Evolutionary conservation across 768 basidiomycete genomes (phyloP).

Genomic region (Suillus alpinus): DNA sequence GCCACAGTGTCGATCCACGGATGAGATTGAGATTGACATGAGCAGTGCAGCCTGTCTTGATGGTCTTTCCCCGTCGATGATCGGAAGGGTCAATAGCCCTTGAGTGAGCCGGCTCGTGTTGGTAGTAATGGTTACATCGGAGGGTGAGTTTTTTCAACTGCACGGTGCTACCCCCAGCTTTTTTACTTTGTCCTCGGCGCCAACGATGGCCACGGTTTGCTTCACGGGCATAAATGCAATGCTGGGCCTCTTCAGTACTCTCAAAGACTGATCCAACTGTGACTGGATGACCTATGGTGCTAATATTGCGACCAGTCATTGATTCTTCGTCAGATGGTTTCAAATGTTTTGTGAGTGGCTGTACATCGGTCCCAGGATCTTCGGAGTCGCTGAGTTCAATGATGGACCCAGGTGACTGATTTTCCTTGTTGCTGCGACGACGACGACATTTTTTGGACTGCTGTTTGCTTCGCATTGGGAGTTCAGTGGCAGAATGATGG

Average conservation of each 20-base stretch:
- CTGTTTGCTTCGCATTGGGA: too few relatives aligned
- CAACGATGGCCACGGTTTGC: slow-evolving; percentile 13
- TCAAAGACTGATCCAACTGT: not conserved
- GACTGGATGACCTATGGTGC: not conserved
- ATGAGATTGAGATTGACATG: slow-evolving; percentile 21
- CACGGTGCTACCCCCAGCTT: not conserved
- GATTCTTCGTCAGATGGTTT: too few relatives aligned
- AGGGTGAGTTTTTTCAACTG: slow-evolving; percentile 15
- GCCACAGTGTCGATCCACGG: slow-evolving; percentile 12
- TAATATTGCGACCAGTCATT: not conserved
- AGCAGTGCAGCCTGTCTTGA: slow-evolving; percentile 20
- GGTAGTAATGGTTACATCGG: slow-evolving; percentile 17
- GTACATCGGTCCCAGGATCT: too few relatives aligned
- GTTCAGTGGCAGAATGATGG: too few relatives aligned
- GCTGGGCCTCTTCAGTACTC: not conserved
- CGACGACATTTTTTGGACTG: too few relatives aligned
- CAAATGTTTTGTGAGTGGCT: too few relatives aligned
- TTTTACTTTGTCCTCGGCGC: slow-evolving; percentile 15
- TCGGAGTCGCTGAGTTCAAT: too few relatives aligned
- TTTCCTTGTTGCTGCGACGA: too few relatives aligned
- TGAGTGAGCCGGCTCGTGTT: slow-evolving; percentile 10
- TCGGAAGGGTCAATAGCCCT: slow-evolving; percentile 17
- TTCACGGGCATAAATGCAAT: slow-evolving; percentile 13
- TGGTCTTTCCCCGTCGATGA: slow-evolving; percentile 16
- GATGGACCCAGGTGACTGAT: too few relatives aligned